These are phyloP conservation scores for Ophiostoma novo-ulmi DNA, from an alignment of 2,329 filamentous ascomycete genomes.

Conservation along the genomic window DNA sequence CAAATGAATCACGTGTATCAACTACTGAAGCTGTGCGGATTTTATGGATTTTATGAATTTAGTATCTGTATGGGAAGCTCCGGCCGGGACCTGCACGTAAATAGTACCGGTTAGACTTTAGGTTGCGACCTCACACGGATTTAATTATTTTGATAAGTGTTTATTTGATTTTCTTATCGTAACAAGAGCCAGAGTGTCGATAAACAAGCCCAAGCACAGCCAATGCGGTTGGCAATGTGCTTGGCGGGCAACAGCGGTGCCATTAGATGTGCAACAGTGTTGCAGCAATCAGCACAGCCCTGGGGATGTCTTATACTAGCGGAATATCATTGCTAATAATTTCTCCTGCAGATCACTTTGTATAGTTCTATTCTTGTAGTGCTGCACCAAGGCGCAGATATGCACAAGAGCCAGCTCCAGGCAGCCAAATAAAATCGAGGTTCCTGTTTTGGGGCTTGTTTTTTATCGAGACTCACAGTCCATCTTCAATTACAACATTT, in stretches of 20 bases:
- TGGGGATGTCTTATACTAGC: neutral
- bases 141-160: neutral
- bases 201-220: neutral
- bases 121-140: neutral
- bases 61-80: neutral
- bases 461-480: neutral
- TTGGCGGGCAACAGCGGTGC: neutral
- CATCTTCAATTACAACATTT: neutral
- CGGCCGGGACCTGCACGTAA: neutral
- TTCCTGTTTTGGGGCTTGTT: neutral
- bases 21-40: neutral
- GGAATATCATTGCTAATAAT: neutral
- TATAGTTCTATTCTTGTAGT: neutral
- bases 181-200: neutral
- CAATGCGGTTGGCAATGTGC: neutral
- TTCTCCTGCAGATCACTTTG: neutral
- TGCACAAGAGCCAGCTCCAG: conserved; percentile 3
- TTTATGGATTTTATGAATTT: neutral
- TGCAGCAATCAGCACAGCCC: conserved; percentile 1
- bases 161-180: neutral
- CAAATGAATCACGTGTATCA: neutral
- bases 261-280: neutral
- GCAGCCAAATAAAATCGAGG: conserved; percentile 11
- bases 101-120: neutral
- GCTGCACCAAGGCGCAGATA: neutral